Percentiles rank a stretch among this genome's conserved stretches.
Evolutionary conservation across 352 stramenopile genomes (phyloP).

Genomic region (Phytopythium aichiense): DNA sequence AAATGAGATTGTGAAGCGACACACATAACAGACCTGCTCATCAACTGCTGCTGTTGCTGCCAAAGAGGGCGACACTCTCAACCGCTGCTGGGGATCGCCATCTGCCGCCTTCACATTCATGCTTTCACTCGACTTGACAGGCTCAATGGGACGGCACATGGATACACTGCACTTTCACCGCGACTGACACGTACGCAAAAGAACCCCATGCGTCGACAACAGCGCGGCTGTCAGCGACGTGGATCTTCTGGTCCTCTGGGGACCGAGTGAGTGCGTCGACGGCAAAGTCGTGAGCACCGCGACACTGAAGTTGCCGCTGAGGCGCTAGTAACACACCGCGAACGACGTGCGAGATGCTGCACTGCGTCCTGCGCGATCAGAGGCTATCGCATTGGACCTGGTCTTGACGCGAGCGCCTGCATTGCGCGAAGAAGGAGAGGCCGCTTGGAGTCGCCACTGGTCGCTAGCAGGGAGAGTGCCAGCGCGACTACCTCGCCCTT

Average conservation of each 20-base stretch:
- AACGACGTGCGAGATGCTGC: not conserved
- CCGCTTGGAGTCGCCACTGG: no score
- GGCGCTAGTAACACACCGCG: not conserved
- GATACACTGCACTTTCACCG: no score
- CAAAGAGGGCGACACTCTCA: no score
- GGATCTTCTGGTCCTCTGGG: constrained; percentile 6
- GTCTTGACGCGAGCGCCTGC: not conserved
- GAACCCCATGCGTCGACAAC: no score
- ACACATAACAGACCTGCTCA: no score
- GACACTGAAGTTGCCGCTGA: constrained; percentile 13
- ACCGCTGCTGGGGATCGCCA: no score
- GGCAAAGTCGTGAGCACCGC: constrained; percentile 9
- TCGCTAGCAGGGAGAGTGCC: not conserved
- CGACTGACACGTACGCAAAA: no score
- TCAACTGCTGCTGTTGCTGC: no score
- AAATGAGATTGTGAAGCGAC: no score
- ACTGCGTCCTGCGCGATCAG: not conserved
- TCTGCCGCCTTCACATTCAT: no score
- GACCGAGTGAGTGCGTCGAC: constrained; percentile 6
- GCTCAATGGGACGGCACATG: no score
- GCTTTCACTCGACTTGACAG: no score
- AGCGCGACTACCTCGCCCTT: not conserved
- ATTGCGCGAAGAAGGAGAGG: not conserved
- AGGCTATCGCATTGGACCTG: not conserved
- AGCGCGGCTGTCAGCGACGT: not conserved